Evolutionary conservation across 1,284 basidiomycete species (phyloP).

Genomic region (Ustilago xerochloae): DNA sequence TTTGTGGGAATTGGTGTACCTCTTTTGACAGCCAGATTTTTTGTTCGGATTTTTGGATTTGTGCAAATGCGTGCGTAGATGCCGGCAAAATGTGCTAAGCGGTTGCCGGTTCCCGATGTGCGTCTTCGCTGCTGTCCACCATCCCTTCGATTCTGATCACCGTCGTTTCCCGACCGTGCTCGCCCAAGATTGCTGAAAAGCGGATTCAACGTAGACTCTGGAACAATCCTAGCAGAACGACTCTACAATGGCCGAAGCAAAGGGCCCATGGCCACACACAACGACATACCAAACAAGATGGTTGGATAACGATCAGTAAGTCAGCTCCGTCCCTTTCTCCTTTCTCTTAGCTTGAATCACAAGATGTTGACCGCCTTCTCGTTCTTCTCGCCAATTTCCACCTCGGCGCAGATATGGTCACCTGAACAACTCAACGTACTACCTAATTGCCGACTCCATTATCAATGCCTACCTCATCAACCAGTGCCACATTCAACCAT

Average conservation of each 20-base stretch:
- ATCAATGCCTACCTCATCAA: conserved; percentile 53
- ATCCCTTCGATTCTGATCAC: too few species aligned
- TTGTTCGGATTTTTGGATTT: too few species aligned
- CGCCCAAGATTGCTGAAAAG: too few species aligned
- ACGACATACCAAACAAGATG: conserved; percentile 45
- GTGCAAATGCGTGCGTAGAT: too few species aligned
- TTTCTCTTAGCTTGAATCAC: neutral
- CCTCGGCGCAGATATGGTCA: conserved; percentile 44
- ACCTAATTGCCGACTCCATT: conserved; percentile 46
- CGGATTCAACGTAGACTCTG: too few species aligned
- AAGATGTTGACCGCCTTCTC: neutral
- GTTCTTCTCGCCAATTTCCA: neutral
- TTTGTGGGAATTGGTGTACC: too few species aligned
- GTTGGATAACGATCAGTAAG: conserved; percentile 57
- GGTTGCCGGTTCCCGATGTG: too few species aligned
- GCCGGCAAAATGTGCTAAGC: too few species aligned
- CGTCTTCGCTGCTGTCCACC: too few species aligned
- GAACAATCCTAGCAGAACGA: too few species aligned
- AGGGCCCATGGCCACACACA: conserved; percentile 32
- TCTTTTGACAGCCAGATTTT: too few species aligned
- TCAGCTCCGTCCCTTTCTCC: neutral
- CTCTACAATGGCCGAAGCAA: conserved; percentile 20
- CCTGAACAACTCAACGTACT: conserved; percentile 55
- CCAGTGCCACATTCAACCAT: conserved; percentile 43
- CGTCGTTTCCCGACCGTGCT: too few species aligned